phyloP scores from a whole-genome alignment of 2,329 filamentous ascomycete species.

The Fusarium piperis region DNA sequence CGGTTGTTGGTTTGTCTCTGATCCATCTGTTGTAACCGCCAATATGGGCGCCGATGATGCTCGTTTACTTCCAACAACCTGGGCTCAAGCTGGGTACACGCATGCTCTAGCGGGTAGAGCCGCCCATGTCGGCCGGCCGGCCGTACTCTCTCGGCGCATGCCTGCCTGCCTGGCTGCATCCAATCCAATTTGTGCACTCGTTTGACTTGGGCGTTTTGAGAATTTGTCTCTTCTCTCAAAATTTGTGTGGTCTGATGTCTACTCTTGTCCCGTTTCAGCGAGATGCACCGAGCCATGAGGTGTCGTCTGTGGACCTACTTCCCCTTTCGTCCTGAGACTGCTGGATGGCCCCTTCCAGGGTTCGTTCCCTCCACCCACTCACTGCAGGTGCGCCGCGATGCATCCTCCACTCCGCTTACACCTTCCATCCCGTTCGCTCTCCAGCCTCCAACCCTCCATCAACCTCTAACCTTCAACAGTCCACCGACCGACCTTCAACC shows the following conservation, averaged over 20 bases:
- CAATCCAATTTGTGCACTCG: constrained; percentile 17
- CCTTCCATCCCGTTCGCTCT: constrained; percentile 6
- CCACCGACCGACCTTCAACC: neutral
- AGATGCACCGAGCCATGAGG: constrained; percentile 38
- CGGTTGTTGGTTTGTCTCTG: neutral
- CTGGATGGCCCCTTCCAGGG: constrained; percentile 12
- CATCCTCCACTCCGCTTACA: constrained; percentile 11
- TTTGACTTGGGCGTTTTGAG: constrained; percentile 15
- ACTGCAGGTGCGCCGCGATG: neutral
- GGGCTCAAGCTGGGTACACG: neutral
- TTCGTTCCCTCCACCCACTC: constrained; percentile 8
- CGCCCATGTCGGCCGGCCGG: constrained; percentile 1
- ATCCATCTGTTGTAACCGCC: neutral
- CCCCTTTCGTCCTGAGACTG: constrained; percentile 40
- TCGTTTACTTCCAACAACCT: constrained; percentile 1
- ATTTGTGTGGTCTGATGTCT: constrained; percentile 37
- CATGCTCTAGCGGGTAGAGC: neutral
- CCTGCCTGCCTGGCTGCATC: neutral
- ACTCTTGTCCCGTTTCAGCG: constrained; percentile 36
- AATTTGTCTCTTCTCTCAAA: constrained; percentile 10
- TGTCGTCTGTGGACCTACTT: constrained; percentile 39
- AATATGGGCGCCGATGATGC: neutral
- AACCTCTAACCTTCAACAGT: neutral
- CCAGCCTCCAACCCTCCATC: neutral
- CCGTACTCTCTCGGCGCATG: constrained; percentile 3